phyloP scores from a whole-genome alignment of 2,329 filamentous ascomycete species.

The Venturia pyrina region DNA sequence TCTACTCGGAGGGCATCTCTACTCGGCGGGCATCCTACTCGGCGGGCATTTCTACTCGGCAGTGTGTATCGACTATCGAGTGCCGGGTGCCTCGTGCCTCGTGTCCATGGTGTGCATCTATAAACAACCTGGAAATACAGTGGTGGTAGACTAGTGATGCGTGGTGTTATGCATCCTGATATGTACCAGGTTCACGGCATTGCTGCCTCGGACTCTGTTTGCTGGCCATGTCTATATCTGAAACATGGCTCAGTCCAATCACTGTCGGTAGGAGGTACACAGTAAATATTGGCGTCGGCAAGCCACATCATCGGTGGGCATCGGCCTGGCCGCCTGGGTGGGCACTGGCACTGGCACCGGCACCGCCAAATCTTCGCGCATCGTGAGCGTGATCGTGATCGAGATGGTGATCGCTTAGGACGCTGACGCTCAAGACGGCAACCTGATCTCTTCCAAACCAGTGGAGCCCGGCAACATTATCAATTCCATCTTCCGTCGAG shows the following conservation, averaged over 20 bases:
- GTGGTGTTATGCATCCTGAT: neutral
- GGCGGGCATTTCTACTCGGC: too few species aligned
- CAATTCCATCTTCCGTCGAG: too few species aligned
- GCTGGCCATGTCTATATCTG: neutral
- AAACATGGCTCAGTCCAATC: neutral
- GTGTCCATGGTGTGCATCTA: too few species aligned
- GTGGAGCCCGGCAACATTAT: neutral
- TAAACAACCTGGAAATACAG: too few species aligned
- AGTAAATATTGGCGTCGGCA: too few species aligned
- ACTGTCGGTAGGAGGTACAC: neutral
- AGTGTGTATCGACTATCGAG: too few species aligned
- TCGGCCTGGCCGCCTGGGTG: neutral
- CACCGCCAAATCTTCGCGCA: neutral
- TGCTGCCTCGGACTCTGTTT: neutral
- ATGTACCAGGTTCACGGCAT: neutral
- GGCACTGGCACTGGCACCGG: too few species aligned
- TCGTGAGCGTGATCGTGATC: neutral
- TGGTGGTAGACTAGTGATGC: too few species aligned
- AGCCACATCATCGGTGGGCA: neutral
- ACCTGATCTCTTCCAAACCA: neutral
- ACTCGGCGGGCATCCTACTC: too few species aligned
- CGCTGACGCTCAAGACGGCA: too few species aligned
- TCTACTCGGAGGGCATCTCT: too few species aligned
- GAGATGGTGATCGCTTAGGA: neutral
- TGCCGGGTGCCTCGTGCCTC: too few species aligned